phyloP scores from a whole-genome alignment of 73 alveolate genomes.

The Stentor coeruleus region DNA sequence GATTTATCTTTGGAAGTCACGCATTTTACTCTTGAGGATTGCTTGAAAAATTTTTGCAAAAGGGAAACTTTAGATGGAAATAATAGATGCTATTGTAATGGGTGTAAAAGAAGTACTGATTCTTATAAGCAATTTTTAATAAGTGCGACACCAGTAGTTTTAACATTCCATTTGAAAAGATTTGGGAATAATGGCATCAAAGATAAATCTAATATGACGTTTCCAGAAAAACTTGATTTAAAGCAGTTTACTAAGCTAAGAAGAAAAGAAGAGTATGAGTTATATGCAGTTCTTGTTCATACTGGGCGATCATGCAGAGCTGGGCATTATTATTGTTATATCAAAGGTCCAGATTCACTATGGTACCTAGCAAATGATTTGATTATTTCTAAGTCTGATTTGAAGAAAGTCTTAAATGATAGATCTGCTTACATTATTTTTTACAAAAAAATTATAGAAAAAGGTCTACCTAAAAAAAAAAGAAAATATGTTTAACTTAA shows the following conservation, averaged over 20 bases:
- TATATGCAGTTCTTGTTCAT: conserved; percentile 55
- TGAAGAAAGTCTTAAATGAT: neutral
- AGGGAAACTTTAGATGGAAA: conserved; percentile 65
- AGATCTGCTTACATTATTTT: neutral
- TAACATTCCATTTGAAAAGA: conserved; percentile 44
- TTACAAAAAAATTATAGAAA: neutral
- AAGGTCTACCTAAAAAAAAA: no score
- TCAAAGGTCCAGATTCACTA: conserved; percentile 26
- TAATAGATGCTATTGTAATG: conserved; percentile 69
- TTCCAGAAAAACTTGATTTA: conserved; percentile 36
- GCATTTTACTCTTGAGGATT: conserved; percentile 29
- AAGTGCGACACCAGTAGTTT: conserved; percentile 53
- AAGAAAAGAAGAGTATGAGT: conserved; percentile 18
- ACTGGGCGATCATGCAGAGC: conserved; percentile 39
- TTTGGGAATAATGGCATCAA: conserved; percentile 38
- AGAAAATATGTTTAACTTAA: no score
- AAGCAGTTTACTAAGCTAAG: conserved; percentile 16
- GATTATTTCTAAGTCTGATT: neutral
- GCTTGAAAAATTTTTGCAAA: conserved; percentile 40
- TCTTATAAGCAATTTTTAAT: conserved; percentile 68
- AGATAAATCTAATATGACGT: conserved; percentile 25
- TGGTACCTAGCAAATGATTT: conserved; percentile 50
- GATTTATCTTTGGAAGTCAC: conserved; percentile 34
- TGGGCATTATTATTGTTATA: conserved; percentile 55
- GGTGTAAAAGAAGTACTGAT: conserved; percentile 62